A percentile compares a stretch with the other conserved stretches of the same genome.
These are phyloP conservation scores for Aspergillus pseudoglaucus DNA, from an alignment of 2,329 filamentous ascomycete genomes.

Conservation along the genomic window DNA sequence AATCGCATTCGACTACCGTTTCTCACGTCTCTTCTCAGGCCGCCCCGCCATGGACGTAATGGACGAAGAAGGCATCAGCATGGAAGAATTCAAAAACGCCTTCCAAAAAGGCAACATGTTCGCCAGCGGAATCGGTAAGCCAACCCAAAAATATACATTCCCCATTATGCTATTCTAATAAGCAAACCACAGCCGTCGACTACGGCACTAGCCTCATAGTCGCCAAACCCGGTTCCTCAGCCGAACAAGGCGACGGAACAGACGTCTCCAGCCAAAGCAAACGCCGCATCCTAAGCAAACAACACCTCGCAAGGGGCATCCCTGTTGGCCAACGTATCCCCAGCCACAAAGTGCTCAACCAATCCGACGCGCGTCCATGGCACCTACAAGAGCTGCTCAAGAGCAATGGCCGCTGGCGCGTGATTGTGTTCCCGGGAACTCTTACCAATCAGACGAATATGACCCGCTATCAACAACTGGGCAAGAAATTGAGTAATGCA, in stretches of 20 bases:
- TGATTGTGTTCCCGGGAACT: constrained; percentile 55
- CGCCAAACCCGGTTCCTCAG: constrained; percentile 44
- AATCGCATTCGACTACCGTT: constrained; percentile 57
- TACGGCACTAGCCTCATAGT: constrained; percentile 54
- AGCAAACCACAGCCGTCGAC: constrained; percentile 41
- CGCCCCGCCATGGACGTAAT: constrained; percentile 54
- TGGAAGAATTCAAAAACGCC: constrained; percentile 56
- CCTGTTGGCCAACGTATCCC: constrained; percentile 30
- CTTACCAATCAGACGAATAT: constrained; percentile 42
- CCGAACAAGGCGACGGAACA: constrained; percentile 44
- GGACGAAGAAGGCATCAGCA: constrained; percentile 55
- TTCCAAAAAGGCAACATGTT: constrained; percentile 58
- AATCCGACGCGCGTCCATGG: constrained; percentile 33
- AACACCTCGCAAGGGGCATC: constrained; percentile 19
- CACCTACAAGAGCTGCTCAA: constrained; percentile 32
- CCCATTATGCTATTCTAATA: constrained; percentile 4
- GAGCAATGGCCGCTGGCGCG: constrained; percentile 32
- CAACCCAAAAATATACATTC: neutral
- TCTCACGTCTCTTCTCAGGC: constrained; percentile 52
- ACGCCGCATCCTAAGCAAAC: constrained; percentile 13
- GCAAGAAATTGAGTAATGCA: constrained; percentile 34
- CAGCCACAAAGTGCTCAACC: constrained; percentile 29
- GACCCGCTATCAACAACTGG: constrained; percentile 43
- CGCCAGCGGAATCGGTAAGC: constrained; percentile 46
- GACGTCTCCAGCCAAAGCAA: constrained; percentile 28